Evolutionary conservation across 2,329 filamentous ascomycete species (phyloP).

Genomic region (Ophiostoma sp.): DNA sequence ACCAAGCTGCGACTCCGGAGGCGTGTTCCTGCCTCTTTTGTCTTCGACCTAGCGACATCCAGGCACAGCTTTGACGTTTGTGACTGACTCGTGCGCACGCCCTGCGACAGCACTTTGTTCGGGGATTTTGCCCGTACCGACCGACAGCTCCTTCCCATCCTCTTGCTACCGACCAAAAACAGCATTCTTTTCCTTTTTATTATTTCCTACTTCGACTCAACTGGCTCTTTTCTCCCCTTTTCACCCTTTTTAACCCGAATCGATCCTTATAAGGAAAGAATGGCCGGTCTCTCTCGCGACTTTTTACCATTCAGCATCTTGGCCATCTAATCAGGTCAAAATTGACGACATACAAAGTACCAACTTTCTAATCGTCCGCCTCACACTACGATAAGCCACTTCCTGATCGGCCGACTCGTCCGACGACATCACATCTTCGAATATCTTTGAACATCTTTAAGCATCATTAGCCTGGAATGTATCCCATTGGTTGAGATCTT

Average conservation of each 20-base stretch:
- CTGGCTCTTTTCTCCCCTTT: background rate
- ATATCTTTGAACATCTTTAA: background rate
- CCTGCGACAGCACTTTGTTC: too few relatives aligned
- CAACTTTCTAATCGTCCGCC: background rate
- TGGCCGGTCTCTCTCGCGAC: background rate
- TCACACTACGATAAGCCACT: background rate
- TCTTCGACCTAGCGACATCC: background rate
- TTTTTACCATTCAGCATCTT: background rate
- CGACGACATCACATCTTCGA: background rate
- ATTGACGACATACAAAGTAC: background rate
- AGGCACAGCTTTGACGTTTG: background rate
- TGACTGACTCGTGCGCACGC: background rate
- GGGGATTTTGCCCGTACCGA: background rate
- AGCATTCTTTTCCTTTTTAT: background rate
- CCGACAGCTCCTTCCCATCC: background rate
- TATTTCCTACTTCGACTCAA: background rate
- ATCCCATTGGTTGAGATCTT: background rate
- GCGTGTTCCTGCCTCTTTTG: background rate
- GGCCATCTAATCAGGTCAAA: constrained; percentile 3
- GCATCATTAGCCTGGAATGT: background rate
- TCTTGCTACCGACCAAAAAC: background rate
- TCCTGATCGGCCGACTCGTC: background rate
- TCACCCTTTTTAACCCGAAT: background rate
- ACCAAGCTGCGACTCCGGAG: constrained; percentile 16
- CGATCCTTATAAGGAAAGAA: background rate